phyloP scores from a whole-genome alignment of 345 rosid genomes.

The Arabidopsis suecica region DNA sequence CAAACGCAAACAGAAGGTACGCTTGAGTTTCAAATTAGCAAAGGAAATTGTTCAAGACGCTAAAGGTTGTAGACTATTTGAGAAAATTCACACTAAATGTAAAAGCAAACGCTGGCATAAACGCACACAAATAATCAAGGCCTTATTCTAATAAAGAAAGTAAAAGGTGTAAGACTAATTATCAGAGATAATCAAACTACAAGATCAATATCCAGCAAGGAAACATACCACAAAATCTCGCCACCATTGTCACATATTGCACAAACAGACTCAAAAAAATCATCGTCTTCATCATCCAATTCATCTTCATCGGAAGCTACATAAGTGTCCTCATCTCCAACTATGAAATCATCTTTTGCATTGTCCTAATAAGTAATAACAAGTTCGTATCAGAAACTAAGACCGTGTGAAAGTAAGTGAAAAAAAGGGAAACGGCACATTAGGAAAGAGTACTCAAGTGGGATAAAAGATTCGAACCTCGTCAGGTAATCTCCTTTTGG shows the following conservation, averaged over 20 bases:
- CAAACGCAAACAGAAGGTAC: constrained; percentile 1
- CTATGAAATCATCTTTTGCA: constrained; percentile 57
- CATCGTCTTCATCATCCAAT: constrained; percentile 54
- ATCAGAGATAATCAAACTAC: constrained; percentile 25
- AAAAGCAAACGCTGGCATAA: not conserved
- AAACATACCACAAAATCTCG: constrained; percentile 65
- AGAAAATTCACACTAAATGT: constrained; percentile 3
- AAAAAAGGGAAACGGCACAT: constrained; percentile 10
- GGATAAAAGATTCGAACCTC: constrained; percentile 57
- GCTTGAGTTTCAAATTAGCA: not conserved
- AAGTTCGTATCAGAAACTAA: constrained; percentile 28
- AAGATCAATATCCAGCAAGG: constrained; percentile 30
- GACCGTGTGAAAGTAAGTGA: not conserved
- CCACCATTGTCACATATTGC: constrained; percentile 94
- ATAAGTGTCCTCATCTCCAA: constrained; percentile 58
- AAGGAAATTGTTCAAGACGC: not conserved
- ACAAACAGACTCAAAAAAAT: constrained; percentile 75
- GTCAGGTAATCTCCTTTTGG: constrained; percentile 52
- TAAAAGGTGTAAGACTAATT: constrained; percentile 23
- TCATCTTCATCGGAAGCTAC: constrained; percentile 53
- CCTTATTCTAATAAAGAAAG: constrained; percentile 7
- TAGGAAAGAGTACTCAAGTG: constrained; percentile 28
- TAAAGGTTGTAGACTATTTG: constrained; percentile 1
- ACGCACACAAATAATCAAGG: constrained; percentile 4
- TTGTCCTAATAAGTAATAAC: constrained; percentile 51